Evolutionary conservation across 2,329 filamentous ascomycete species (phyloP).

Genomic region (Trichoderma breve): DNA sequence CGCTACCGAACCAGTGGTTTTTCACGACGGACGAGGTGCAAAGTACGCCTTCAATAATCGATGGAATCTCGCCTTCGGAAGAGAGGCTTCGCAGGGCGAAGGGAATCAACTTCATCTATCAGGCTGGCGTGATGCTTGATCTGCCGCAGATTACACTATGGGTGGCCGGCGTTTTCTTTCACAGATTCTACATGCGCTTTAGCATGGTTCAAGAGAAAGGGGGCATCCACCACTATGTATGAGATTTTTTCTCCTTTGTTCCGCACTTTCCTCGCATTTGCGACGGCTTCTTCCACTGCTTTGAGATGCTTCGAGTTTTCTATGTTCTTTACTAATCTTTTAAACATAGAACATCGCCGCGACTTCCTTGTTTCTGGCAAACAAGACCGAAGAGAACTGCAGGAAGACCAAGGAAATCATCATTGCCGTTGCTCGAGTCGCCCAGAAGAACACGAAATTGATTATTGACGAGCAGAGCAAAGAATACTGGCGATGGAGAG

Average conservation of each 20-base stretch:
- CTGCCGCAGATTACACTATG: slow-evolving; percentile 88
- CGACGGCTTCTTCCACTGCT: slow-evolving; percentile 12
- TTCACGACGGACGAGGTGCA: slow-evolving; percentile 81
- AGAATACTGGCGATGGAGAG: slow-evolving; percentile 97
- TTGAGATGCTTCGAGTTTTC: neutral
- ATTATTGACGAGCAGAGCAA: slow-evolving; percentile 95
- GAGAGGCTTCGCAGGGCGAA: slow-evolving; percentile 82
- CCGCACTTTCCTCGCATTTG: neutral
- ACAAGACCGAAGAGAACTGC: slow-evolving; percentile 96
- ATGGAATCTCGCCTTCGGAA: slow-evolving; percentile 73
- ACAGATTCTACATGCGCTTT: slow-evolving; percentile 90
- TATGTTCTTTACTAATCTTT: neutral
- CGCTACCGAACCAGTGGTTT: slow-evolving; percentile 70
- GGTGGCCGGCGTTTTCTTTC: slow-evolving; percentile 91
- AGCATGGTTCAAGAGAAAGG: slow-evolving; percentile 73
- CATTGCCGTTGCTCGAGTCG: slow-evolving; percentile 87
- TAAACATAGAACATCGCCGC: slow-evolving; percentile 71
- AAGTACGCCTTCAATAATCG: slow-evolving; percentile 78
- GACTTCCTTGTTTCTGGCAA: slow-evolving; percentile 87
- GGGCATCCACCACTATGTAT: slow-evolving; percentile 85
- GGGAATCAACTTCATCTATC: slow-evolving; percentile 93
- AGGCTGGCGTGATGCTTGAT: slow-evolving; percentile 89
- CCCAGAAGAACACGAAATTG: slow-evolving; percentile 88
- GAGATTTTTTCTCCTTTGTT: neutral
- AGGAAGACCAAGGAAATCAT: slow-evolving; percentile 95